Evolutionary conservation across 257 asterid species (phyloP).

Genomic region (Echites panduratus): DNA sequence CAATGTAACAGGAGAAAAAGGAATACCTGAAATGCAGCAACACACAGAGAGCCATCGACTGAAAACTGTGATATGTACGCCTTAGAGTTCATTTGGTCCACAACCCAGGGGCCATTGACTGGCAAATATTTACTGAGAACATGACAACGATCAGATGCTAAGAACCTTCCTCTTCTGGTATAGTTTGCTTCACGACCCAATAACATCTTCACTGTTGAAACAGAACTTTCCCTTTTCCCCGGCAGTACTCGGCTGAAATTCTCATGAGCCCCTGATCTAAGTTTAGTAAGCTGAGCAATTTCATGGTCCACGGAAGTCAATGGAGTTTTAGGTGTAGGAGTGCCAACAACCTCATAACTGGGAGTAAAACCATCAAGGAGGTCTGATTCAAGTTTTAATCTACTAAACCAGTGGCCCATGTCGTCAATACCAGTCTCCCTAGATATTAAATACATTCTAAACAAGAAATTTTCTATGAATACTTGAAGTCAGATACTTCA

Average conservation of each 20-base stretch:
- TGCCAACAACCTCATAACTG: constrained; percentile 23
- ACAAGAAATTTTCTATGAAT: neutral
- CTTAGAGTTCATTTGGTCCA: constrained; percentile 74
- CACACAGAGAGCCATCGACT: constrained; percentile 68
- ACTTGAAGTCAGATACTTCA: neutral
- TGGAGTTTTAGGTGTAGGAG: constrained; percentile 17
- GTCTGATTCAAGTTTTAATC: constrained; percentile 45
- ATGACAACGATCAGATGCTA: constrained; percentile 66
- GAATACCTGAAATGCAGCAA: constrained; percentile 92
- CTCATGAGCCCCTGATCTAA: constrained; percentile 58
- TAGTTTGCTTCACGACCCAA: constrained; percentile 70
- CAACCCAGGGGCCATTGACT: constrained; percentile 53
- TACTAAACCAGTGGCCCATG: constrained; percentile 76
- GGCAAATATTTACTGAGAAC: constrained; percentile 72
- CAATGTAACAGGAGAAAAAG: neutral
- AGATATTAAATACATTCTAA: constrained; percentile 32
- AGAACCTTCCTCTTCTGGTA: constrained; percentile 63
- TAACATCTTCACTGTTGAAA: constrained; percentile 66
- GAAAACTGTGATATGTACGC: constrained; percentile 91
- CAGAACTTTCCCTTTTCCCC: constrained; percentile 41
- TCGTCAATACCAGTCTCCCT: constrained; percentile 21
- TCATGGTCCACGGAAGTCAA: constrained; percentile 40
- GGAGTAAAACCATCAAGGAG: constrained; percentile 42
- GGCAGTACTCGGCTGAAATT: constrained; percentile 34
- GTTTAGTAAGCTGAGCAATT: constrained; percentile 67